Percentiles rank a stretch among this genome's conserved stretches.
Conservation (phyloP, 139 green algal genomes). For the Haematococcus lacustris region DNA sequence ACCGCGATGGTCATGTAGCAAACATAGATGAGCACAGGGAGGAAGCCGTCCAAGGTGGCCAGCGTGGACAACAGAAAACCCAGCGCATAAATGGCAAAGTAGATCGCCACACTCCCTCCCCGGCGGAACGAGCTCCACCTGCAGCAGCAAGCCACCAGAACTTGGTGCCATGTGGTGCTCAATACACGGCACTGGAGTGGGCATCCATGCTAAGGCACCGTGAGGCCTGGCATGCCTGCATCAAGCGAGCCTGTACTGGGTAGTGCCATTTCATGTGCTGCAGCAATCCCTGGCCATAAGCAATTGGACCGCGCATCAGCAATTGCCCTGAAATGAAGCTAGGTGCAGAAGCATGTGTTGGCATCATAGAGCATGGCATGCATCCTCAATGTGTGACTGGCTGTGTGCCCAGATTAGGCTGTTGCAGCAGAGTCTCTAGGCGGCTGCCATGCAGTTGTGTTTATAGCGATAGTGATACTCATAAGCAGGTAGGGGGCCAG, state of each 20-base stretch:
- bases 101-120: slow-evolving; percentile 67
- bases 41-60: slow-evolving; percentile 54
- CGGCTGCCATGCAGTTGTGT: too few species aligned
- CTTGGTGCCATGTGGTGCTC: neutral
- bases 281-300: too few species aligned
- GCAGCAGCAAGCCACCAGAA: neutral
- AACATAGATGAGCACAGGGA: slow-evolving; percentile 78
- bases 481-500: too few species aligned
- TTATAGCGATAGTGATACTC: too few species aligned
- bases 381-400: too few species aligned
- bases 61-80: slow-evolving; percentile 71
- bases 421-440: too few species aligned
- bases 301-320: too few species aligned
- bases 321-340: too few species aligned
- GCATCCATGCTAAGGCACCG: neutral
- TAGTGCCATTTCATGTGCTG: neutral
- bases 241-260: neutral
- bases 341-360: too few species aligned
- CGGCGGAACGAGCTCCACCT: slow-evolving; percentile 80
- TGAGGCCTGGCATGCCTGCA: neutral
- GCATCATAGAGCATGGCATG: too few species aligned
- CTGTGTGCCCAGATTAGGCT: too few species aligned
- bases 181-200: neutral
- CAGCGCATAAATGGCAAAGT: slow-evolving; percentile 54
- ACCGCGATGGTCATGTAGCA: slow-evolving; percentile 79